phyloP scores from a whole-genome alignment of 1,284 basidiomycete genomes.

The Caloboletus firmus region DNA sequence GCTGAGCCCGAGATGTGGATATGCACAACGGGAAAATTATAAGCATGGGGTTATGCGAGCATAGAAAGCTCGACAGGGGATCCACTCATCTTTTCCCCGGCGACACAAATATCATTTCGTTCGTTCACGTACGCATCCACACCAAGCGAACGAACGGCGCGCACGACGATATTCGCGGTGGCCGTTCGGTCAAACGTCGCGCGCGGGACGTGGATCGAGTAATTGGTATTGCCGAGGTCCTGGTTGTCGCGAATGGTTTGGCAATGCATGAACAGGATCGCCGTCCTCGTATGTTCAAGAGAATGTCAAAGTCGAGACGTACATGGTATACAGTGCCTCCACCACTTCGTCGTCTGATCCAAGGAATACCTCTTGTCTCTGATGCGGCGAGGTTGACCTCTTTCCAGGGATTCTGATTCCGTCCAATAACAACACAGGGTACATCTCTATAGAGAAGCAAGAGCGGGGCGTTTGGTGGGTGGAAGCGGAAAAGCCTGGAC shows the following conservation, averaged over 20 bases:
- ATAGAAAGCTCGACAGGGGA: not conserved
- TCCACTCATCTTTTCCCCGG: slow-evolving; percentile 79
- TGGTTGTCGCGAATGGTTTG: slow-evolving; percentile 35
- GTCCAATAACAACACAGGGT: slow-evolving; percentile 92
- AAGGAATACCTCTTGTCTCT: slow-evolving; percentile 58
- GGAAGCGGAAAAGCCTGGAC: slow-evolving; percentile 82
- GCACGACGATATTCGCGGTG: slow-evolving; percentile 78
- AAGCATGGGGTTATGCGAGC: not conserved
- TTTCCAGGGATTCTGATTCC: slow-evolving; percentile 99
- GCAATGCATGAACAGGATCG: not conserved
- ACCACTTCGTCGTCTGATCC: slow-evolving; percentile 86
- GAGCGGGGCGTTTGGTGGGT: slow-evolving; percentile 64
- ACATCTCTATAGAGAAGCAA: slow-evolving; percentile 87
- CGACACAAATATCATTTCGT: slow-evolving; percentile 87
- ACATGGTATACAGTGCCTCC: slow-evolving; percentile 99
- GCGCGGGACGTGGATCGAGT: slow-evolving; percentile 89
- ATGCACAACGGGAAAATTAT: not conserved
- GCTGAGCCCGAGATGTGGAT: slow-evolving; percentile 93
- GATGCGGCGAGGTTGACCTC: slow-evolving; percentile 80
- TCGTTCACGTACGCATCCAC: slow-evolving; percentile 82
- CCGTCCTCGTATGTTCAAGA: not conserved
- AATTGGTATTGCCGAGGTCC: slow-evolving; percentile 98
- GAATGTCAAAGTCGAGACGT: slow-evolving; percentile 33
- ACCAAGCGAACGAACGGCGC: slow-evolving; percentile 75
- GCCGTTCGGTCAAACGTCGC: slow-evolving; percentile 76